Evolutionary conservation across 495 filamentous ascomycete genomes (phyloP).

Genomic region (Neurospora sp.): DNA sequence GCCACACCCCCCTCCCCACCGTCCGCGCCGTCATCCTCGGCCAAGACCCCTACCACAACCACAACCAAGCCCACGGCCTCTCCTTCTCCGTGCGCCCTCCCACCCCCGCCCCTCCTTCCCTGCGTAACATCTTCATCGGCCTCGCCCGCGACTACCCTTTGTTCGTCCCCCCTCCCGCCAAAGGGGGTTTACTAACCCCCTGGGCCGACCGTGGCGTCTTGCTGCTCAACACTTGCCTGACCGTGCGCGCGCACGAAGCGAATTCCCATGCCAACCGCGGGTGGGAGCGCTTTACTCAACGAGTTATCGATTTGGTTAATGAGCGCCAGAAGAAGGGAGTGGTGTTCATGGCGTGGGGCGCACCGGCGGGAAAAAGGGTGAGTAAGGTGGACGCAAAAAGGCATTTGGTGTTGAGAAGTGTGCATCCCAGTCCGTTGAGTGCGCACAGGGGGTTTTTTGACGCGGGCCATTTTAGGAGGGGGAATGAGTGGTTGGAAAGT

Average conservation of each 20-base stretch:
- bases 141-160: conserved; percentile 79
- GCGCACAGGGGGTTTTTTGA: conserved; percentile 73
- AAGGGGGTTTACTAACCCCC: conserved; percentile 70
- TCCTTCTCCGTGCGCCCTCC: conserved; percentile 90
- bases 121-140: conserved; percentile 83
- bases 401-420: conserved; percentile 72
- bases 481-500: conserved; percentile 77
- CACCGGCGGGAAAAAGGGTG: conserved; percentile 65
- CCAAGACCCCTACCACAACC: conserved; percentile 94
- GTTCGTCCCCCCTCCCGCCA: conserved; percentile 65
- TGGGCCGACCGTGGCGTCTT: conserved; percentile 92
- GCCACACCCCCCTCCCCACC: conserved; percentile 74
- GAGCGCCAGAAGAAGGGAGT: conserved; percentile 65
- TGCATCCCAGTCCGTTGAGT: conserved; percentile 86
- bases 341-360: conserved; percentile 92
- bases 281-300: conserved; percentile 90
- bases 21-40: conserved; percentile 88
- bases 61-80: conserved; percentile 91
- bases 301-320: conserved; percentile 76
- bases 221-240: conserved; percentile 86
- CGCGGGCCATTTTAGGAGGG: conserved; percentile 77
- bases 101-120: conserved; percentile 73
- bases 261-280: conserved; percentile 74
- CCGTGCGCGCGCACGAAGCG: conserved; percentile 77
- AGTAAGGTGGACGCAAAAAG: conserved; percentile 54